Base-by-base conservation (phyloP, 2,329 filamentous ascomycete species). In the Curvularia hawaiiensis region DNA sequence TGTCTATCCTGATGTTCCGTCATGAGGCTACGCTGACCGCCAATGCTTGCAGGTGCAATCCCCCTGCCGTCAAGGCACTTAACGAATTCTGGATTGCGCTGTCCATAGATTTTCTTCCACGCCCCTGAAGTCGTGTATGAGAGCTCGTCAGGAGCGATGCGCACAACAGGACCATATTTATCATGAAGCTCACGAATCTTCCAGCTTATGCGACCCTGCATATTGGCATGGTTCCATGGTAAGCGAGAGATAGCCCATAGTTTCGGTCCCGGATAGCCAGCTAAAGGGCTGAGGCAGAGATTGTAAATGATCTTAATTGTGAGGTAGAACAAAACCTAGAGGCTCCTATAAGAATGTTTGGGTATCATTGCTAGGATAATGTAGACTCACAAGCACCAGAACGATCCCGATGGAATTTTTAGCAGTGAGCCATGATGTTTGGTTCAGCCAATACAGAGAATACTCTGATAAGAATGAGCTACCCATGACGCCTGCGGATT, bases 221-320 rank as follows among this genome's bases (percentile, higher is more conserved):
- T 50, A 3, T 50, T 50, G n/a, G 24, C 31, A 20, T 16, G 22
- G 18, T 50, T 54, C 45, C 46, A 54, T 54, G 51, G 49, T 11
- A 62, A 52, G 24, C 53, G 48, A 48, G 60, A 58, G 22, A 53
- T 47, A 16, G 58, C 54, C 38, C 47, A 51, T 16, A 61, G 51
- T 44, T 50, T 58, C 6, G 58, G 60, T 3, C 60, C 60, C 6
- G 58, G 60, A 30, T 52, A 59, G 5, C 51, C 38, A 43, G 54
- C 46, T 22, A 62, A 30, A n/a, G 60, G 60, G 11, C 31, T 45
- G 2, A 58, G 49, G 31, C 47, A 52, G 14, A 60, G 50, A 12
- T 41, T 50, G 41, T 60, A 60, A 3, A 60, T 20, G 9, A 44
- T 30, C 20, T 48, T 52, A 11, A 11, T 33, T 12, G 20, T 47